Evolutionary conservation across 202 grass and related monocot genomes (phyloP).

Genomic region (Elaeis oleifera): DNA sequence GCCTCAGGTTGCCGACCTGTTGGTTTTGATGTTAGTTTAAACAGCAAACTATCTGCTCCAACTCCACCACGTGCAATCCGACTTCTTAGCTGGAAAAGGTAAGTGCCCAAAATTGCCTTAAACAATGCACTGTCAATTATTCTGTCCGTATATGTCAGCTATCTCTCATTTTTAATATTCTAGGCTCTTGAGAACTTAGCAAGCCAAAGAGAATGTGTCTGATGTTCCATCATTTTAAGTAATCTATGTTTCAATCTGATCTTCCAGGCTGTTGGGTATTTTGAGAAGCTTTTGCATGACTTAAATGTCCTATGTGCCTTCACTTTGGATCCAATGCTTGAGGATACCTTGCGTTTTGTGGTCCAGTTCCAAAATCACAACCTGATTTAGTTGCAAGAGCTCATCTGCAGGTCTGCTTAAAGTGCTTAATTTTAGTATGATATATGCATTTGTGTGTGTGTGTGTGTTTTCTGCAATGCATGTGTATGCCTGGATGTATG

Average conservation of each 20-base stretch:
- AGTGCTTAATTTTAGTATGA: background rate
- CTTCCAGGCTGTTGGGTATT: conserved; percentile 72
- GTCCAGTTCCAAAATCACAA: conserved; percentile 75
- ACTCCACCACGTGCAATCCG: conserved; percentile 78
- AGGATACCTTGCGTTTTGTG: conserved; percentile 70
- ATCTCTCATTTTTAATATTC: conserved; percentile 1
- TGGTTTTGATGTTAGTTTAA: conserved; percentile 94
- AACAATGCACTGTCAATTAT: background rate
- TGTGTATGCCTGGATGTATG: too few relatives aligned
- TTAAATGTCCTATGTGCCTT: conserved; percentile 69
- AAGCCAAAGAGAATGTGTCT: background rate
- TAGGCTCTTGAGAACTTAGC: background rate
- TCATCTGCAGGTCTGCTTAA: conserved; percentile 66
- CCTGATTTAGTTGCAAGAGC: conserved; percentile 89
- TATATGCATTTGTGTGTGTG: too few relatives aligned
- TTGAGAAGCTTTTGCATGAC: conserved; percentile 92
- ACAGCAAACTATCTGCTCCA: conserved; percentile 66
- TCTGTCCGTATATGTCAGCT: background rate
- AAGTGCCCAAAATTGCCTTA: conserved; percentile 26
- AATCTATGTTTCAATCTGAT: background rate
- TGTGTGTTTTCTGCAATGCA: too few relatives aligned
- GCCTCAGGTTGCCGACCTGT: conserved; percentile 73
- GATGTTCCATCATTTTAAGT: background rate
- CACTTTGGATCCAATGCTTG: conserved; percentile 53
- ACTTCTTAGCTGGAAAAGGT: conserved; percentile 84